Evolutionary conservation across 805 yeast species (phyloP).

Genomic region (Blastobotrys mokoenaii): DNA sequence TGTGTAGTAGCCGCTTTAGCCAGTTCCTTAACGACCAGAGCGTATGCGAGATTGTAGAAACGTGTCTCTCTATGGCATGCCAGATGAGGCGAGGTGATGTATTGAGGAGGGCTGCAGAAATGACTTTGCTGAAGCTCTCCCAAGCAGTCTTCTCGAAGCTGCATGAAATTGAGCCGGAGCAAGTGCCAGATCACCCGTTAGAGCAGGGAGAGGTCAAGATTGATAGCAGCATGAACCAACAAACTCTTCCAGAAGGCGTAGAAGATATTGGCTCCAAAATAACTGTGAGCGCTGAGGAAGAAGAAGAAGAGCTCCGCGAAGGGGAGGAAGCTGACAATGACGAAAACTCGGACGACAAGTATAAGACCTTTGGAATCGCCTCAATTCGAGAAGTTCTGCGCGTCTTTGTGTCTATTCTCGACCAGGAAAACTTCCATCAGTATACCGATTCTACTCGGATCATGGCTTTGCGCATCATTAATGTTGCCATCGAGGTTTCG

Average conservation of each 20-base stretch:
- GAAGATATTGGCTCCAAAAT: slow-evolving; percentile 1
- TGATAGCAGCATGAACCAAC: neutral
- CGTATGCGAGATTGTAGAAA: slow-evolving; percentile 81
- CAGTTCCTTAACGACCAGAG: slow-evolving; percentile 68
- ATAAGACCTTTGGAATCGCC: slow-evolving; percentile 48
- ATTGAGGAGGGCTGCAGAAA: slow-evolving; percentile 79
- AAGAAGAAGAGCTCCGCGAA: neutral
- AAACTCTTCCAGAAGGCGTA: neutral
- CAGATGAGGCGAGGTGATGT: slow-evolving; percentile 88
- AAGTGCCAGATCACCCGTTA: slow-evolving; percentile 35
- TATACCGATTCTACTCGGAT: slow-evolving; percentile 83
- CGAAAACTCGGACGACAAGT: slow-evolving; percentile 7
- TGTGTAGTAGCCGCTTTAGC: slow-evolving; percentile 52
- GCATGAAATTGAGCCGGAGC: slow-evolving; percentile 42
- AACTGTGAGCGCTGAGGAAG: neutral
- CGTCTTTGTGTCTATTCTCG: slow-evolving; percentile 66
- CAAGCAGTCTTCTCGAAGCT: slow-evolving; percentile 58
- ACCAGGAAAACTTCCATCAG: slow-evolving; percentile 74
- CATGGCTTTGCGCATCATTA: slow-evolving; percentile 68
- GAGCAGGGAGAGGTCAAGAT: slow-evolving; percentile 36
- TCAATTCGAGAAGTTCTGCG: slow-evolving; percentile 72
- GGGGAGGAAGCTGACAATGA: slow-evolving; percentile 2
- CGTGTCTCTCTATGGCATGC: slow-evolving; percentile 84
- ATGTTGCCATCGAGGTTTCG: slow-evolving; percentile 72
- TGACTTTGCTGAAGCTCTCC: slow-evolving; percentile 64